phyloP scores from a whole-genome alignment of 768 basidiomycete genomes.

The Tephrocybe sp. region DNA sequence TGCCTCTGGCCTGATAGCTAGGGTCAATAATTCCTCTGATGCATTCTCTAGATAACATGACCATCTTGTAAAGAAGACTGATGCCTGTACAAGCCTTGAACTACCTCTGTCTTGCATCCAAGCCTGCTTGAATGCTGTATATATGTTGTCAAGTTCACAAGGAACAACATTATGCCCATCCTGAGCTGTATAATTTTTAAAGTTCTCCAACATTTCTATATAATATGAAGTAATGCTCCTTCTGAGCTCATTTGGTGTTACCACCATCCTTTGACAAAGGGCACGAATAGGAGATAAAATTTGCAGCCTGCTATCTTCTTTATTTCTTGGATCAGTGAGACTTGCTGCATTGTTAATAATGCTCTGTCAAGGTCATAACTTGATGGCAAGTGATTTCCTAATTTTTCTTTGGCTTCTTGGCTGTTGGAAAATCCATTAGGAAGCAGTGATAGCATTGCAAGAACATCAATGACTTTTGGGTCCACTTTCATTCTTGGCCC shows the following conservation, averaged over 20 bases:
- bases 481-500: constrained; percentile 17
- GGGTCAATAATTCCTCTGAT: too few relatives aligned
- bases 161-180: background rate
- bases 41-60: background rate
- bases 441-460: constrained; percentile 18
- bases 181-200: background rate
- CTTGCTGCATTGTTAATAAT: constrained; percentile 1
- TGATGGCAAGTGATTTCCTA: background rate
- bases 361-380: background rate
- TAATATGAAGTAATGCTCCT: background rate
- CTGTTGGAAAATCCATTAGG: constrained; percentile 12
- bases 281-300: background rate
- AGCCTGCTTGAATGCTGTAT: background rate
- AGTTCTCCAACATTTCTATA: background rate
- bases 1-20: too few relatives aligned
- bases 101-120: background rate
- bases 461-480: constrained; percentile 2
- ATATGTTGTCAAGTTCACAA: background rate
- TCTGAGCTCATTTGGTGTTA: background rate
- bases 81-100: background rate
- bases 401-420: too few relatives aligned
- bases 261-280: background rate
- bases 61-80: background rate
- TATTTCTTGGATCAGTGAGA: background rate
- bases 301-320: background rate